Conservation (phyloP, 2,329 filamentous ascomycete species). For the Dothistroma pini region DNA sequence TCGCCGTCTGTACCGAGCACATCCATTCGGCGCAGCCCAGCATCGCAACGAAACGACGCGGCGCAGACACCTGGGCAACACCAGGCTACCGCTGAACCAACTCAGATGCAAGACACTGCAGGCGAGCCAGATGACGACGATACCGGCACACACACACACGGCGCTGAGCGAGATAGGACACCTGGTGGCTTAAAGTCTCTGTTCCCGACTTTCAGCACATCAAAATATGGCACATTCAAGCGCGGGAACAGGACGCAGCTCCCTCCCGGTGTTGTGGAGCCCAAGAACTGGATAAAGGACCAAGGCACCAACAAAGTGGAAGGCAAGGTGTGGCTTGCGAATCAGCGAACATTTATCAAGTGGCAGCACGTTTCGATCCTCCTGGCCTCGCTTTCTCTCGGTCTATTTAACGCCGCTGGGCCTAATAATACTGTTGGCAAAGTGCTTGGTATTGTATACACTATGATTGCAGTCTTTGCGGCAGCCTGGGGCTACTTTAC, state of each 20-base stretch:
- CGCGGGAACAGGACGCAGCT: slow-evolving; percentile 51
- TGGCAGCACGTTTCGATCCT: slow-evolving; percentile 96
- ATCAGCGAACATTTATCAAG: slow-evolving; percentile 96
- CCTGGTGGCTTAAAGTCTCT: slow-evolving; percentile 63
- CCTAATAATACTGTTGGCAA: slow-evolving; percentile 69
- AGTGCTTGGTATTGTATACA: slow-evolving; percentile 77
- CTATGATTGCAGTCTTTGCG: slow-evolving; percentile 75
- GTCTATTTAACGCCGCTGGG: slow-evolving; percentile 83
- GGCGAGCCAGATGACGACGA: slow-evolving; percentile 50
- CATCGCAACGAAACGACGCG: slow-evolving; percentile 13
- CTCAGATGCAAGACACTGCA: slow-evolving; percentile 35
- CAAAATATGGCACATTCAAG: slow-evolving; percentile 64
- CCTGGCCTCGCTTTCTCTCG: slow-evolving; percentile 76
- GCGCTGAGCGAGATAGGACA: slow-evolving; percentile 39
- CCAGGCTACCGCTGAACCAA: slow-evolving; percentile 19
- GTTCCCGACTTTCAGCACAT: slow-evolving; percentile 77
- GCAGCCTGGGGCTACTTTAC: slow-evolving; percentile 84
- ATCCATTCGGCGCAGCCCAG: slow-evolving; percentile 11
- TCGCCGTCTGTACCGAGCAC: slow-evolving; percentile 48
- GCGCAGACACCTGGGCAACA: slow-evolving; percentile 16
- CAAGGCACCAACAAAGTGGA: slow-evolving; percentile 87
- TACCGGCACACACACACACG: slow-evolving; percentile 38
- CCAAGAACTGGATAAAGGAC: slow-evolving; percentile 89
- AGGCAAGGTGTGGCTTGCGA: slow-evolving; percentile 97
- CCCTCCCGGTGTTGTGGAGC: slow-evolving; percentile 84